Base-by-base conservation (phyloP, 106 monocot species). In the Apostasia shenzhenica region DNA sequence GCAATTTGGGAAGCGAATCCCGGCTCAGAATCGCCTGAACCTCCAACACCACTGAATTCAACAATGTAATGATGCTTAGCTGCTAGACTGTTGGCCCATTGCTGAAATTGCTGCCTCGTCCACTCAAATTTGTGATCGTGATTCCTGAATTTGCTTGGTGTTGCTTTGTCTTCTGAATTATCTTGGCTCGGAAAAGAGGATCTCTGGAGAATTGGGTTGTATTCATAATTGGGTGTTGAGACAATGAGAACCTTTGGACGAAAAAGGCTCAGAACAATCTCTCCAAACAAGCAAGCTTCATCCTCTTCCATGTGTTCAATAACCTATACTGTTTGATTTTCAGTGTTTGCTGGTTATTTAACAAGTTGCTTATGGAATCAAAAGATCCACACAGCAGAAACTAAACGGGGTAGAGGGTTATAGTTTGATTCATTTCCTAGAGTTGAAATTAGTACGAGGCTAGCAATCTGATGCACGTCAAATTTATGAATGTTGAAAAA, bases 121-220 rank as follows among this genome's bases (percentile, higher is more conserved):
- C 99, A 99, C 66, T 99, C 99, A 37, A 99, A 99, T 67, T 99
- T 99, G 89, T 99, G 99, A 68, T 99, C 99, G 61, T 77, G 77
- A 72, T 92, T 92, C 1, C 99, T 82, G 60, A 99, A 99, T 55
- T 68, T 87, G 74, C 83, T 85, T 5, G 87, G 75, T 3, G 70
- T 72, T 1, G 83, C 43, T 45, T 73, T 99, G 40, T 92, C 92
- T 58, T 81, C 89, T 43, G 75, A 14, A 11, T 86, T 80, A 55
- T 90, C 94, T 57, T 80, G 86, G 73, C 54, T 80, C n/a, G 80
- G 63, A 39, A 76, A 51, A 50, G 72, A 14, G 43, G 78, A 82
- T 37, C 72, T 82, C 64, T 85, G 99, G 42, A 99, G 87, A 53
- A 99, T 85, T n/a, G 87, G 75, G 60, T 99, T 99, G 72, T 99